Evolutionary conservation across 805 yeast genomes (phyloP), one percentile per base, ranked within the genome.

Genomic region (Candida alai): DNA sequence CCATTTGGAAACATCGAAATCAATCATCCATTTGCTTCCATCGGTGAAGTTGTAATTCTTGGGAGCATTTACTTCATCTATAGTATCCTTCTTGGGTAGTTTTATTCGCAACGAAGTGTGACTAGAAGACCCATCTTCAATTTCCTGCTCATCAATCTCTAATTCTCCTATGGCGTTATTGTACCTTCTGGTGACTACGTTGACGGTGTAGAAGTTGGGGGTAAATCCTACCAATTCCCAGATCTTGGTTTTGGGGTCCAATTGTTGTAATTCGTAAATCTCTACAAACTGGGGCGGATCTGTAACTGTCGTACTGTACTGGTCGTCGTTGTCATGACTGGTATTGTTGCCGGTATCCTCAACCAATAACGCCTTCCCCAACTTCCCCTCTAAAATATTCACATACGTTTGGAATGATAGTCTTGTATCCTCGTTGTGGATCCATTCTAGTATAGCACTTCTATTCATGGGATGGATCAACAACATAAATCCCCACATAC

Each of bases 141-240:
- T 25, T 20, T 34, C 27, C 8, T 32, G 35, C 8, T 36, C 33
- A 5, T 30, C 19, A 19, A 21, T 22, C 3, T 17, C n/a, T 16
- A 11, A 12, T 12, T 30, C 24, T 9, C n/a, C n/a, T 19, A 19
- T 19, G 15, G n/a, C n/a, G 6, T 7, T 20, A 18, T 43, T 39
- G 25, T 24, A 34, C 27, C 35, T 38, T 18, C 52, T 12, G 4
- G 32, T 32, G 11, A 44, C 32, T 7, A 37, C 28, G 43, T 78
- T 74, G 16, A 69, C 47, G 1, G 83, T 62, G 47, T 68, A 80
- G 37, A 71, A 70, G 43, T 75, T 78, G 30, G 62, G 63, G 2
- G 78, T 57, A 51, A 67, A 83, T 17, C 85, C 84, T 1, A 76
- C 53, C n/a, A 70, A 54, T 28, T 70, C 72, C 94, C 94, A 84